Conservation (phyloP, 2,329 filamentous ascomycete species). For the Clarireedia monteithiana region DNA sequence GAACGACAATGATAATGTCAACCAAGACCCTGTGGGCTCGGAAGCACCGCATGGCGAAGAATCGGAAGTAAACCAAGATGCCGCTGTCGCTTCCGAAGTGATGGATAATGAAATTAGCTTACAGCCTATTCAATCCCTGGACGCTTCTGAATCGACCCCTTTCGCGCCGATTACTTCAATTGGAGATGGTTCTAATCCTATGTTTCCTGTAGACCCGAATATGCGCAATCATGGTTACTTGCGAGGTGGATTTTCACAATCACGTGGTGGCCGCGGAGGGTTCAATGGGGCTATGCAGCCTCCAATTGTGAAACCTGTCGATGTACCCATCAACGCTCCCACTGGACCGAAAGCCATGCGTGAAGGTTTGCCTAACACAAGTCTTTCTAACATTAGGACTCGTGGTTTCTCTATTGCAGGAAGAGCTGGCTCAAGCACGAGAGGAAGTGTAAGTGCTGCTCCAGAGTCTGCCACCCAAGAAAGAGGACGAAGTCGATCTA, state of each 20-base stretch:
- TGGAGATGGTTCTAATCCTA: conserved; percentile 19
- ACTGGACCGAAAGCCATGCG: conserved; percentile 94
- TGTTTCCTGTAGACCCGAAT: conserved; percentile 8
- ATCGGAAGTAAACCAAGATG: conserved; percentile 14
- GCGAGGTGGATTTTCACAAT: conserved; percentile 21
- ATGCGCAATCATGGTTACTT: conserved; percentile 24
- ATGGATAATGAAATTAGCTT: conserved; percentile 12
- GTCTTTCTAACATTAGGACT: conserved; percentile 54
- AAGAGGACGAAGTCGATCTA: conserved; percentile 21
- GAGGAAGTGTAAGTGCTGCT: conserved; percentile 22
- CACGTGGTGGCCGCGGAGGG: conserved; percentile 31
- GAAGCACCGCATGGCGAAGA: conserved; percentile 8
- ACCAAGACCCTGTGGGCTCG: conserved; percentile 5
- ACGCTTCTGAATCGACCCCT: conserved; percentile 18
- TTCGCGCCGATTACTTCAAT: conserved; percentile 54
- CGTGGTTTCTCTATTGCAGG: conserved; percentile 32
- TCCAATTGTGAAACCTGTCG: conserved; percentile 28
- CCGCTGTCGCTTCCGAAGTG: conserved; percentile 3
- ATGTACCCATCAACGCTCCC: conserved; percentile 63
- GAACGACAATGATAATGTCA: neutral
- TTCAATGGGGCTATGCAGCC: conserved; percentile 30
- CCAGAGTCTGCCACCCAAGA: conserved; percentile 21
- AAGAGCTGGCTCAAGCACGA: conserved; percentile 22
- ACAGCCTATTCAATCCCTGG: conserved; percentile 29
- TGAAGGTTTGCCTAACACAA: conserved; percentile 77